Evolutionary conservation across 2,329 filamentous ascomycete species (phyloP).

Genomic region (Pezicula carpinea): DNA sequence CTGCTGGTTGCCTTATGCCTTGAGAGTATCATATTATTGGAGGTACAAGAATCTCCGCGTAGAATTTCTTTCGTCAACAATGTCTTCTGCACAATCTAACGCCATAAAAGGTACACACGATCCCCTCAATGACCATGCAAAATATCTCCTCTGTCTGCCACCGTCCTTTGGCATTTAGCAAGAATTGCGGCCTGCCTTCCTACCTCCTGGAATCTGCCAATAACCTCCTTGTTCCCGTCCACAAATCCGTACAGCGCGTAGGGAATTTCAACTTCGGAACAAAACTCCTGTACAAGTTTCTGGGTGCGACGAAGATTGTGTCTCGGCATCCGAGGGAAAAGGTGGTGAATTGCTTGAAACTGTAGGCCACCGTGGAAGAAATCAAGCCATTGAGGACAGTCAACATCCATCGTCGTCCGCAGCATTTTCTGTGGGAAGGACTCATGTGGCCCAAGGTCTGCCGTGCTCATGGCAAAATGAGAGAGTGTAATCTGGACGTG

Average conservation of each 20-base stretch:
- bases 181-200: conserved; percentile 74
- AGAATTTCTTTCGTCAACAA: background rate
- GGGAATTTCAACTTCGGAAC: conserved; percentile 74
- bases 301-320: conserved; percentile 78
- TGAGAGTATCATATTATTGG: too few species aligned
- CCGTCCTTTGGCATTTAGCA: conserved; percentile 62
- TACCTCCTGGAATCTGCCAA: conserved; percentile 72
- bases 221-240: conserved; percentile 76
- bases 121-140: conserved; percentile 22
- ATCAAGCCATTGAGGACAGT: conserved; percentile 83
- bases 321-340: conserved; percentile 77
- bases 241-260: conserved; percentile 85
- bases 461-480: conserved; percentile 90
- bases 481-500: conserved; percentile 89
- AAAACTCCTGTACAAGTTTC: conserved; percentile 74
- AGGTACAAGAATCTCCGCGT: background rate
- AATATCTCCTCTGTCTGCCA: conserved; percentile 28
- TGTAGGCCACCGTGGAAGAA: conserved; percentile 86
- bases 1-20: too few species aligned
- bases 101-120: background rate
- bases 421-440: conserved; percentile 90
- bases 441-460: conserved; percentile 76
- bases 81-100: background rate
- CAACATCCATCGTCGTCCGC: conserved; percentile 89
- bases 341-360: conserved; percentile 84